Conservation (phyloP, 306 rosid species). For the Cucurbita argyrosperma region DNA sequence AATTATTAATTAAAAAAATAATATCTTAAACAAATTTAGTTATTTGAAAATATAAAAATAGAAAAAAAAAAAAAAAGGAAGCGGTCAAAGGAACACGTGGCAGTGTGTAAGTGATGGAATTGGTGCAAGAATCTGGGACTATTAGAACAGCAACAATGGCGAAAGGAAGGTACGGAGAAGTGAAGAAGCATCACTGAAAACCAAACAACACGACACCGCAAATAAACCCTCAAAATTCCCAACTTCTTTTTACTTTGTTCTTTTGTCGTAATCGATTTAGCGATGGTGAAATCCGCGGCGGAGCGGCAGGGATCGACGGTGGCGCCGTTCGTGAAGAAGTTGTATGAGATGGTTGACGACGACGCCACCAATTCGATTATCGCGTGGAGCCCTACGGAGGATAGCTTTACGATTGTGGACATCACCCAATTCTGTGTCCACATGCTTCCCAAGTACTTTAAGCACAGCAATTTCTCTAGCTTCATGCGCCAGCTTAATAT, state of each 20-base stretch:
- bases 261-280: background rate
- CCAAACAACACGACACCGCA: background rate
- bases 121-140: background rate
- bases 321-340: conserved; percentile 59
- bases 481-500: conserved; percentile 86
- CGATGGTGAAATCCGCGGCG: conserved; percentile 43
- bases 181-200: background rate
- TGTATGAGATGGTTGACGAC: conserved; percentile 71
- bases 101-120: background rate
- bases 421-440: conserved; percentile 43
- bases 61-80: background rate
- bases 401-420: conserved; percentile 43
- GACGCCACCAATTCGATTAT: conserved; percentile 34
- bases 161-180: background rate
- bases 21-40: too few species aligned
- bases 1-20: too few species aligned
- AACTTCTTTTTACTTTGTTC: background rate
- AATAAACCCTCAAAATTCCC: background rate
- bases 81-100: background rate
- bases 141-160: background rate
- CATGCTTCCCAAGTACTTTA: conserved; percentile 56
- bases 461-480: conserved; percentile 81
- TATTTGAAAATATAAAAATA: too few species aligned
- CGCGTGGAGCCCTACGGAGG: conserved; percentile 31
- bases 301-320: conserved; percentile 29